A percentile compares a stretch with the other conserved stretches of the same genome.
These are phyloP conservation scores for Kurtzmaniella quercitrusa DNA, from an alignment of 1,139 yeast genomes.

Conservation along the genomic window DNA sequence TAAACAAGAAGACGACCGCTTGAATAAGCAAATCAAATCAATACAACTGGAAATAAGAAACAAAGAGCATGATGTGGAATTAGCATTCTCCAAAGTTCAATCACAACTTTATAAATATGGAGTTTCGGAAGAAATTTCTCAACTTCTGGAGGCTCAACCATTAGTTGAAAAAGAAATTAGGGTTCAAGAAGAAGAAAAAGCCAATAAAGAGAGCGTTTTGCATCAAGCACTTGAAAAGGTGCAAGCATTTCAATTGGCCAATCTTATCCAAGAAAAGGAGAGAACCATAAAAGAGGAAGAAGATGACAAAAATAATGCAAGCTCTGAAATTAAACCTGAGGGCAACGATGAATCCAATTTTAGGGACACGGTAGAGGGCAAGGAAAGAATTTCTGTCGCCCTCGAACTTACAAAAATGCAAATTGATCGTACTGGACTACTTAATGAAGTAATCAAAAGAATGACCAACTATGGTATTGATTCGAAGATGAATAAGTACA, in stretches of 20 bases:
- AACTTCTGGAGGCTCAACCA: slow-evolving; percentile 27
- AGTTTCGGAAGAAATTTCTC: slow-evolving; percentile 16
- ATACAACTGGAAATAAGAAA: slow-evolving; percentile 17
- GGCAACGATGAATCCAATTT: no score
- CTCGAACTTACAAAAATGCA: slow-evolving; percentile 52
- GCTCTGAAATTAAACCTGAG: slow-evolving; percentile 8
- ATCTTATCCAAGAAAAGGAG: slow-evolving; percentile 25
- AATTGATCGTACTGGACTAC: slow-evolving; percentile 40
- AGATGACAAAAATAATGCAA: slow-evolving; percentile 9
- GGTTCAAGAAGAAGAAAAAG: slow-evolving; percentile 25
- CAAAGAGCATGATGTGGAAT: slow-evolving; percentile 15
- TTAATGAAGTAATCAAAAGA: slow-evolving; percentile 20
- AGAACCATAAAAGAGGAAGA: slow-evolving; percentile 8
- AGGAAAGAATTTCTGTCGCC: slow-evolving; percentile 20
- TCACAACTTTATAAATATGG: slow-evolving; percentile 20
- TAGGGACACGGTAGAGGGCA: slow-evolving; percentile 15
- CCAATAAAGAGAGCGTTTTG: slow-evolving; percentile 31
- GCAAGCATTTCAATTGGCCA: slow-evolving; percentile 29
- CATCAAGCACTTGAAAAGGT: slow-evolving; percentile 22
- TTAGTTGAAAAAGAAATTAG: slow-evolving; percentile 18
- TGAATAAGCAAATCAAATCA: slow-evolving; percentile 18
- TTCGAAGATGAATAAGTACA: slow-evolving; percentile 70
- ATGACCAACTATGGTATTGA: slow-evolving; percentile 40
- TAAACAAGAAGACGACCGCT: slow-evolving; percentile 18
- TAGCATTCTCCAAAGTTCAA: slow-evolving; percentile 14